phyloP scores from a whole-genome alignment of 148 eudicot species.

The Vaccinium corymbosum region DNA sequence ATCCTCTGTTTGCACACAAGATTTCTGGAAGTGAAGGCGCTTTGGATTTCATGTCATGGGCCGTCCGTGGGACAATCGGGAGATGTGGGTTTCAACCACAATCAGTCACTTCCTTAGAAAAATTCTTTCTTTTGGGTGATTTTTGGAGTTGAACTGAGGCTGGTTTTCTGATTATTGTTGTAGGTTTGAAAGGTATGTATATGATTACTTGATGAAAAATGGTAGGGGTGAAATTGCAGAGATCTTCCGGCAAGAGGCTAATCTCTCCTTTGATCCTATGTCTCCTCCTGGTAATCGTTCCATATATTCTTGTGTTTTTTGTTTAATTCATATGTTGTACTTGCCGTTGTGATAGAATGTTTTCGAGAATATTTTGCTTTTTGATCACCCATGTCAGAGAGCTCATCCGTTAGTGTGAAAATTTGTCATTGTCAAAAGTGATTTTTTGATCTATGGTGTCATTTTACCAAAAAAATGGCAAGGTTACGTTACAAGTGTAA shows the following conservation, averaged over 20 bases:
- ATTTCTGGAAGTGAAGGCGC: background rate
- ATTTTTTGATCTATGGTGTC: too few relatives aligned
- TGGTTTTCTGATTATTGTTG: background rate
- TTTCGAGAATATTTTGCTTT: too few relatives aligned
- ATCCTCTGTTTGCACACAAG: background rate
- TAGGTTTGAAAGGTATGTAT: constrained; percentile 10
- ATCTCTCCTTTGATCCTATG: constrained; percentile 5
- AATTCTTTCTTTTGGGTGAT: background rate
- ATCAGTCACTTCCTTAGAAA: too few relatives aligned
- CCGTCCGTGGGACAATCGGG: constrained; percentile 14
- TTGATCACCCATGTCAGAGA: too few relatives aligned
- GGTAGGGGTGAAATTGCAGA: constrained; percentile 10
- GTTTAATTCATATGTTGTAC: too few relatives aligned
- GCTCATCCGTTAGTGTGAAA: too few relatives aligned
- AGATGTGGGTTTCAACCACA: constrained; percentile 10
- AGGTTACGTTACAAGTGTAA: too few relatives aligned
- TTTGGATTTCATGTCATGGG: background rate
- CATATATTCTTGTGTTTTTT: background rate
- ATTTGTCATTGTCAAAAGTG: too few relatives aligned
- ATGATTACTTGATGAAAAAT: constrained; percentile 10
- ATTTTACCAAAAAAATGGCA: too few relatives aligned
- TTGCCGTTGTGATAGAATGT: too few relatives aligned
- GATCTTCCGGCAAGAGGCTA: constrained; percentile 9
- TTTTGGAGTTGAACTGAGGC: background rate
- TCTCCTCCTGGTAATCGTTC: constrained; percentile 8